phyloP scores from a whole-genome alignment of 208 protist genomes.

The Plasmodiophora brassicae region DNA sequence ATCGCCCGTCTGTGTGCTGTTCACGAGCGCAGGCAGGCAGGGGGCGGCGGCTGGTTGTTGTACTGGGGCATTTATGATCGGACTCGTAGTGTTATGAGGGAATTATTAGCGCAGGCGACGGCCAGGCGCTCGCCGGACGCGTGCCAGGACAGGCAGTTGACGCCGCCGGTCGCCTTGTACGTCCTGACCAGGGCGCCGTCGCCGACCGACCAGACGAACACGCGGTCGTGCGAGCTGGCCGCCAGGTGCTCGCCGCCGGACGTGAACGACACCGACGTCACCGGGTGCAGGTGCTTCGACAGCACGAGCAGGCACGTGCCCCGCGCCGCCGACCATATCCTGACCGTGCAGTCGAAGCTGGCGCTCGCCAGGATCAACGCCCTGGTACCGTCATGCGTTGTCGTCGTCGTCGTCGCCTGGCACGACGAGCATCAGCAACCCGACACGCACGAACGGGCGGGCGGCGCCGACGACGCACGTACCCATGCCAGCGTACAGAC shows the following conservation, averaged over 20 bases:
- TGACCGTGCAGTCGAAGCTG: conserved; percentile 66
- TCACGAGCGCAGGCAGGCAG: too few relatives aligned
- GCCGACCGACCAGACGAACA: neutral
- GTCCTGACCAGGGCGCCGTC: conserved; percentile 66
- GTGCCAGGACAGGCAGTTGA: conserved; percentile 68
- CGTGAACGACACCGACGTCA: conserved; percentile 71
- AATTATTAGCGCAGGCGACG: neutral
- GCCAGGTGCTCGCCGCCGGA: conserved; percentile 69
- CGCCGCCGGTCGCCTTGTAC: conserved; percentile 64
- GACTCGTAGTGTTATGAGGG: neutral
- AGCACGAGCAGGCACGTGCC: conserved; percentile 42
- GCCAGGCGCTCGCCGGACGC: neutral
- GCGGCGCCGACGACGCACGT: too few relatives aligned
- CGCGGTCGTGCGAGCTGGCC: conserved; percentile 66
- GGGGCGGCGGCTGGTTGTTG: too few relatives aligned
- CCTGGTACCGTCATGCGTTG: neutral
- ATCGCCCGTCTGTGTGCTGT: too few relatives aligned
- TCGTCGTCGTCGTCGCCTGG: neutral
- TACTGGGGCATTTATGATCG: neutral
- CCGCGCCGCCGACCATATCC: conserved; percentile 62
- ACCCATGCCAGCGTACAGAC: conserved; percentile 26
- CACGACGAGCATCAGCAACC: too few relatives aligned
- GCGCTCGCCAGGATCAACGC: conserved; percentile 45
- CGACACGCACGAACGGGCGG: too few relatives aligned
- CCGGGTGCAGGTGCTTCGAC: conserved; percentile 55